Percentiles rank a stretch among this genome's conserved stretches.
These are phyloP conservation scores for Heliamphora exappendiculata DNA, from an alignment of 148 eudicot species.

Conservation along the genomic window DNA sequence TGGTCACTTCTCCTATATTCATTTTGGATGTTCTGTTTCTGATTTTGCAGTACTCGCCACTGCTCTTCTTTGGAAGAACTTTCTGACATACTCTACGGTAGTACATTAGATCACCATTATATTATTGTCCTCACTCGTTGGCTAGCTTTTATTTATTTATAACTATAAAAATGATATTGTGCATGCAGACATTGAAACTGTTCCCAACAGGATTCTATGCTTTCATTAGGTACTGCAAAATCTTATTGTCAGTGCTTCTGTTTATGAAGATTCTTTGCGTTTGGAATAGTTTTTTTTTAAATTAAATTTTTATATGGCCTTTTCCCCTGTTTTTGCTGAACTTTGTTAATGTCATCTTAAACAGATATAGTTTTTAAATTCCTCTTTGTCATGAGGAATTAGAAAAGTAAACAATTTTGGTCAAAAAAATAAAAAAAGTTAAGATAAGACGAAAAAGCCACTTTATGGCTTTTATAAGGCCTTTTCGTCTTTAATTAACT, in stretches of 20 bases:
- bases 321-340: no score
- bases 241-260: not conserved
- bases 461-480: no score
- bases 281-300: no score
- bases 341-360: no score
- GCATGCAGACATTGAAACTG: constrained; percentile 57
- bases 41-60: constrained; percentile 55
- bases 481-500: no score
- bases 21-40: constrained; percentile 12
- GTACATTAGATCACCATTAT: not conserved
- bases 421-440: no score
- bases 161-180: not conserved
- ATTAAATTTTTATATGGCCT: no score
- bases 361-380: no score
- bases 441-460: no score
- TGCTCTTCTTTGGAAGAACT: constrained; percentile 51
- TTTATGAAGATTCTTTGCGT: not conserved
- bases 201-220: constrained; percentile 60
- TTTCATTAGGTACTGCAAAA: constrained; percentile 50
- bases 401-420: no score
- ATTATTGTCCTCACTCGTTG: not conserved
- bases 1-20: not conserved
- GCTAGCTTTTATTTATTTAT: not conserved
- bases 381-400: no score
- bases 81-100: constrained; percentile 46